phyloP scores from a whole-genome alignment of 441 rosid species.

The Gossypium davidsonii region DNA sequence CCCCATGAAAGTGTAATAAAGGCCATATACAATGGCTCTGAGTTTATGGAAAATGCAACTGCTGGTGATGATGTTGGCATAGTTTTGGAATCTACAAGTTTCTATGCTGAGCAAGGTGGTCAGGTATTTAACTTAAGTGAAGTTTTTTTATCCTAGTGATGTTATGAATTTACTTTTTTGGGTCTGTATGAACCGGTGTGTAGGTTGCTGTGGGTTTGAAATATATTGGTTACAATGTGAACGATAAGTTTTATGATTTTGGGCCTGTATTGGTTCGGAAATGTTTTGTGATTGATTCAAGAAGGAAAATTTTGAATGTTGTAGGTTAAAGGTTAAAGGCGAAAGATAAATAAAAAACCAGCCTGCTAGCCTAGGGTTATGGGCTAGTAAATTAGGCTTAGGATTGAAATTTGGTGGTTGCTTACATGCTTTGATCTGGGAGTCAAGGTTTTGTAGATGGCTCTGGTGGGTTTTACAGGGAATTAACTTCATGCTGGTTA shows the following conservation, averaged over 20 bases:
- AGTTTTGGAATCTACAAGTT: conserved; percentile 71
- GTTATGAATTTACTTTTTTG: neutral
- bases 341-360: neutral
- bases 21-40: conserved; percentile 82
- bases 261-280: conserved; percentile 3
- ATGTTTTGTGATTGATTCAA: neutral
- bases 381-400: neutral
- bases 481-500: neutral
- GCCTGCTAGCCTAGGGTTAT: neutral
- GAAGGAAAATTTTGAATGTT: neutral
- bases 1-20: conserved; percentile 63
- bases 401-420: conserved; percentile 2
- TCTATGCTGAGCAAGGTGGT: conserved; percentile 99
- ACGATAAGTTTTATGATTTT: neutral
- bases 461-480: neutral
- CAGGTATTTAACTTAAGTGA: conserved; percentile 48
- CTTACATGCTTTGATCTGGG: neutral
- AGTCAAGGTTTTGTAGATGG: neutral
- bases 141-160: neutral
- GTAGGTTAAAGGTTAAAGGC: neutral
- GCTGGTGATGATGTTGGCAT: conserved; percentile 60
- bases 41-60: conserved; percentile 51
- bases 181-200: neutral
- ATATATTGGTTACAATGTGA: neutral
- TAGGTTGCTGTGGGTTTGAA: neutral